These are phyloP conservation scores for Musa beccarii DNA, from an alignment of 176 grass and related monocot species.

Conservation along the genomic window DNA sequence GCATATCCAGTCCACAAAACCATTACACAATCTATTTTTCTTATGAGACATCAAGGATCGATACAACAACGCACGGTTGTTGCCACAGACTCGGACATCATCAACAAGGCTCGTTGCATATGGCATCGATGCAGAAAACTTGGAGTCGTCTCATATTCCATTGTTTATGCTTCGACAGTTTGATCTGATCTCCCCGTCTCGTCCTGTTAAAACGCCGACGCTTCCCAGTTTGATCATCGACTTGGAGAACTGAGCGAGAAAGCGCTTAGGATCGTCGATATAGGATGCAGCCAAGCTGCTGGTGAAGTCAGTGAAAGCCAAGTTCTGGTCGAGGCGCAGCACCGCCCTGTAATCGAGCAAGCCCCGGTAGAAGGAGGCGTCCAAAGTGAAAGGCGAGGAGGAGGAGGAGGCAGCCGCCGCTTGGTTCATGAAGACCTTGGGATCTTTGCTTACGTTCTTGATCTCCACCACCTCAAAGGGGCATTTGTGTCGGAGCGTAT, in stretches of 20 bases:
- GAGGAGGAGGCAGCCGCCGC: background rate
- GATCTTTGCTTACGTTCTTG: constrained; percentile 24
- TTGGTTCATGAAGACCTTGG: constrained; percentile 31
- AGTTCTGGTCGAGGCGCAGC: constrained; percentile 29
- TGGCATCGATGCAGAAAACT: too few species aligned
- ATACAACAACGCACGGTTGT: too few species aligned
- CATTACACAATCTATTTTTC: too few species aligned
- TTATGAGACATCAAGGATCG: too few species aligned
- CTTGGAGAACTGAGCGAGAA: constrained; percentile 27
- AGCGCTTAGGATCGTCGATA: constrained; percentile 1
- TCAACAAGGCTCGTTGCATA: too few species aligned
- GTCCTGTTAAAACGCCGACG: constrained; percentile 24
- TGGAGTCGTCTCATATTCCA: background rate
- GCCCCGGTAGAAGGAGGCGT: constrained; percentile 21
- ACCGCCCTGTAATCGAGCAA: constrained; percentile 28
- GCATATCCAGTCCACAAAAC: too few species aligned
- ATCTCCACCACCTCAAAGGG: constrained; percentile 16
- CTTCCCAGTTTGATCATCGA: constrained; percentile 35
- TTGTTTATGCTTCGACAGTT: constrained; percentile 32
- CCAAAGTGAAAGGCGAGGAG: constrained; percentile 17
- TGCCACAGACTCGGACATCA: too few species aligned
- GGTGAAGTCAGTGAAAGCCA: constrained; percentile 14
- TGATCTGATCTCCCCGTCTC: constrained; percentile 31
- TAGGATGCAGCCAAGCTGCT: constrained; percentile 7
- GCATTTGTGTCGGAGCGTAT: constrained; percentile 19